phyloP scores from a whole-genome alignment of 2,329 filamentous ascomycete species.

The Aspergillus versicolor region DNA sequence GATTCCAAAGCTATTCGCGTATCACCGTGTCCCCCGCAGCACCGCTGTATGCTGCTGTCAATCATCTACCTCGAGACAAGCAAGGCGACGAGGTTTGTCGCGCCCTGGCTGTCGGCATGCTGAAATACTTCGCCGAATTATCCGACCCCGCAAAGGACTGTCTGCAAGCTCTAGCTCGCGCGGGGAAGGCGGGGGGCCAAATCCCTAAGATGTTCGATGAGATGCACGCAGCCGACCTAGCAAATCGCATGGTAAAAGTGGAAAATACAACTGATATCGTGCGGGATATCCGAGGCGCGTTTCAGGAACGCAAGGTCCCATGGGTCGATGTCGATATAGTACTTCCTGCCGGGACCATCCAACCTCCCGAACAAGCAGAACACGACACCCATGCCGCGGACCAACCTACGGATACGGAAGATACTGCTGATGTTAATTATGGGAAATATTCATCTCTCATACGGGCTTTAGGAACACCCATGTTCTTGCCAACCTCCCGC shows the following conservation, averaged over 20 bases:
- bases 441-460: constrained; percentile 75
- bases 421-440: constrained; percentile 57
- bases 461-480: constrained; percentile 75
- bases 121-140: constrained; percentile 91
- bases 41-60: constrained; percentile 84
- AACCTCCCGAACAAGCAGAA: constrained; percentile 59
- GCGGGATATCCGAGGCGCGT: constrained; percentile 68
- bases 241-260: constrained; percentile 77
- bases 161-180: constrained; percentile 57
- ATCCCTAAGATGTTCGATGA: constrained; percentile 76
- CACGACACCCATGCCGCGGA: constrained; percentile 64
- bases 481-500: constrained; percentile 83
- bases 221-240: constrained; percentile 88
- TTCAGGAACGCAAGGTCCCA: constrained; percentile 77
- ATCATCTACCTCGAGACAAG: constrained; percentile 85
- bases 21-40: constrained; percentile 93
- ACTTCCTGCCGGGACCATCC: constrained; percentile 73
- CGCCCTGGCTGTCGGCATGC: constrained; percentile 85
- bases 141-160: constrained; percentile 72
- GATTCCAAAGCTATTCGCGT: constrained; percentile 84
- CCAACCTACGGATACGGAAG: constrained; percentile 50
- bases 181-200: constrained; percentile 58
- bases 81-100: constrained; percentile 94
- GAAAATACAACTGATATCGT: constrained; percentile 75
- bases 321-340: constrained; percentile 88